A percentile compares a stretch with the other conserved stretches of the same genome.
phyloP scores from a whole-genome alignment of 1,139 yeast species.

The Geotrichum phurueaensis region DNA sequence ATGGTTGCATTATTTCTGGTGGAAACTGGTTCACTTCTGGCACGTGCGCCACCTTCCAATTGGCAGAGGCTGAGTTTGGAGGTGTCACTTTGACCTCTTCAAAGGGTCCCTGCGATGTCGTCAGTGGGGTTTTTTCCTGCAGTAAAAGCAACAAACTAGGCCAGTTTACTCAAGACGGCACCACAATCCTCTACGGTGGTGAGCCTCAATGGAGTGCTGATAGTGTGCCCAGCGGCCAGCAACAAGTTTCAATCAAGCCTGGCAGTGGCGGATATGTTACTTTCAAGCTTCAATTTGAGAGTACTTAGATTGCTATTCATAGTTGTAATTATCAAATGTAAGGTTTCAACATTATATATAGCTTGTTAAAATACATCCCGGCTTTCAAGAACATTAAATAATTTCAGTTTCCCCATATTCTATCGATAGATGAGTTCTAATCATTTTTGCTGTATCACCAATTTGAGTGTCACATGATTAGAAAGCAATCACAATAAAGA shows the following conservation, averaged over 20 bases:
- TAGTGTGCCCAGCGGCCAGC: conserved; percentile 43
- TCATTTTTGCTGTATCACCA: too few relatives aligned
- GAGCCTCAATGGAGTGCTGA: conserved; percentile 58
- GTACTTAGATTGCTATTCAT: too few relatives aligned
- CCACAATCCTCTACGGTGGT: conserved; percentile 56
- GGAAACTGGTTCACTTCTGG: conserved; percentile 84
- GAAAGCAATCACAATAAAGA: too few relatives aligned
- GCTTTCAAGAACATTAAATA: too few relatives aligned
- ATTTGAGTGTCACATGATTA: too few relatives aligned
- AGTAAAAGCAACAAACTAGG: conserved; percentile 26
- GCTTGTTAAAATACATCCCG: too few relatives aligned
- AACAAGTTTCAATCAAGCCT: conserved; percentile 51
- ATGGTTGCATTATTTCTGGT: conserved; percentile 76
- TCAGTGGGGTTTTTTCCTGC: conserved; percentile 37
- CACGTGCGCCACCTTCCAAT: conserved; percentile 72
- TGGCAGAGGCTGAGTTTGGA: conserved; percentile 56
- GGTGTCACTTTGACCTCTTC: conserved; percentile 64
- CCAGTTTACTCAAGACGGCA: conserved; percentile 32
- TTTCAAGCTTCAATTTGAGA: conserved; percentile 41
- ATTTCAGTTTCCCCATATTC: too few relatives aligned
- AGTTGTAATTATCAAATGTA: too few relatives aligned
- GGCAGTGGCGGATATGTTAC: conserved; percentile 42
- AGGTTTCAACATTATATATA: too few relatives aligned
- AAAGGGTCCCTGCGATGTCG: conserved; percentile 67
- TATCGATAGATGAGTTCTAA: too few relatives aligned